Conservation (phyloP, 805 yeast genomes). For the Myxozyma sirexii region DNA sequence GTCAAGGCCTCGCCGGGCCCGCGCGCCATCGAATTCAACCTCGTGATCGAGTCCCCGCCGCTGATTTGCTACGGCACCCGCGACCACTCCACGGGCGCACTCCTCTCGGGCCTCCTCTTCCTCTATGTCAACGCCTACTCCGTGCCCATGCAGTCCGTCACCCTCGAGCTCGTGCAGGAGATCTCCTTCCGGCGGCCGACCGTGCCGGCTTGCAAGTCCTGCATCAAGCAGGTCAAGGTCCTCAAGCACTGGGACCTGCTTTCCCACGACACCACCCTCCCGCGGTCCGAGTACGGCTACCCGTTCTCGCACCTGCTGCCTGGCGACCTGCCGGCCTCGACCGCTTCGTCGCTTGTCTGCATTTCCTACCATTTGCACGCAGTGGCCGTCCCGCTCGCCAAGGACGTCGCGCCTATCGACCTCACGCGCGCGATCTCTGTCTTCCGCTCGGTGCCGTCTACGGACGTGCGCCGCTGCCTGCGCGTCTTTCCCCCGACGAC, state of each 20-base stretch:
- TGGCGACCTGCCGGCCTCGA: conserved; percentile 82
- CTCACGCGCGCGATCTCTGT: conserved; percentile 67
- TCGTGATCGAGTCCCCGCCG: conserved; percentile 88
- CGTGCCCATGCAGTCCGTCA: conserved; percentile 58
- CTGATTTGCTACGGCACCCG: conserved; percentile 80
- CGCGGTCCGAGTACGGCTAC: conserved; percentile 75
- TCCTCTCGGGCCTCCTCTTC: conserved; percentile 75
- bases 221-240: conserved; percentile 58
- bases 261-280: conserved; percentile 57
- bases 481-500: conserved; percentile 96
- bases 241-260: conserved; percentile 90
- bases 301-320: conserved; percentile 91
- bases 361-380: conserved; percentile 81
- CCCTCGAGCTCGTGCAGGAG: conserved; percentile 71
- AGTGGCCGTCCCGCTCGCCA: conserved; percentile 36
- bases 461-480: conserved; percentile 81
- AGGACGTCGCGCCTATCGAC: conserved; percentile 42
- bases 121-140: conserved; percentile 52
- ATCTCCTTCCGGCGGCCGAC: conserved; percentile 69
- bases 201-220: conserved; percentile 57
- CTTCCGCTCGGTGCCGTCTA: conserved; percentile 74
- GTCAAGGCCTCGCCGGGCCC: not conserved
- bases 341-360: conserved; percentile 59
- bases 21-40: conserved; percentile 52
- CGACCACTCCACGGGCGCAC: conserved; percentile 78